Evolutionary conservation across 2,329 filamentous ascomycete species (phyloP).

Genomic region (Xylaria sp.): DNA sequence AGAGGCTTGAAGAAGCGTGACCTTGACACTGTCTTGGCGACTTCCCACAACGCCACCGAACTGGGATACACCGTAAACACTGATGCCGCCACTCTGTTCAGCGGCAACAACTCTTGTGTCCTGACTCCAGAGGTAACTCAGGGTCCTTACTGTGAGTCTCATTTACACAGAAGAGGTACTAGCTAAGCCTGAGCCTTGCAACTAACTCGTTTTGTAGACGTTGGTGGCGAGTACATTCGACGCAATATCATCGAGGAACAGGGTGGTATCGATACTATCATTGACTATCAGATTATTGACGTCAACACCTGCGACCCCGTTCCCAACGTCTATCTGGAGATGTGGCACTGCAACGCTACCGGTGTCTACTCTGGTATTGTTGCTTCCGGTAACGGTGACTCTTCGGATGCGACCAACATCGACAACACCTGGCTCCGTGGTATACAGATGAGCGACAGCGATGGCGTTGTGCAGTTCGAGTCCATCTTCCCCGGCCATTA

Average conservation of each 20-base stretch:
- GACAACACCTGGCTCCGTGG: constrained; percentile 27
- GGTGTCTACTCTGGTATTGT: constrained; percentile 27
- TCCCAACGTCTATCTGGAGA: constrained; percentile 13
- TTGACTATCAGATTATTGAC: constrained; percentile 30
- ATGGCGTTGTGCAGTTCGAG: constrained; percentile 28
- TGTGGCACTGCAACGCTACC: constrained; percentile 31
- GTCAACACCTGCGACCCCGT: constrained; percentile 26
- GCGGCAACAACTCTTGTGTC: constrained; percentile 58
- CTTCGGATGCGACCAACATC: constrained; percentile 15
- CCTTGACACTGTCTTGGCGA: constrained; percentile 50
- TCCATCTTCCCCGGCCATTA: constrained; percentile 32
- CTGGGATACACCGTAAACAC: constrained; percentile 50
- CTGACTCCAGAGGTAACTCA: constrained; percentile 64
- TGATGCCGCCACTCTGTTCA: constrained; percentile 52
- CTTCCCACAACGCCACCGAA: constrained; percentile 52
- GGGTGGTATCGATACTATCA: constrained; percentile 17
- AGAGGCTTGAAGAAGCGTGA: constrained; percentile 48
- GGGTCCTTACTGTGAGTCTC: constrained; percentile 60
- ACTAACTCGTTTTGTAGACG: constrained; percentile 14
- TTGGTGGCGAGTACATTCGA: constrained; percentile 27
- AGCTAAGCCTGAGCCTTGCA: background rate
- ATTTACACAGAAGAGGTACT: background rate
- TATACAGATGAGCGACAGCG: constrained; percentile 20
- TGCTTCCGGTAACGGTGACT: constrained; percentile 3
- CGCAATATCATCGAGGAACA: constrained; percentile 23